These are phyloP conservation scores for Apostasia ramifera DNA, from an alignment of 106 monocot genomes.

Conservation along the genomic window DNA sequence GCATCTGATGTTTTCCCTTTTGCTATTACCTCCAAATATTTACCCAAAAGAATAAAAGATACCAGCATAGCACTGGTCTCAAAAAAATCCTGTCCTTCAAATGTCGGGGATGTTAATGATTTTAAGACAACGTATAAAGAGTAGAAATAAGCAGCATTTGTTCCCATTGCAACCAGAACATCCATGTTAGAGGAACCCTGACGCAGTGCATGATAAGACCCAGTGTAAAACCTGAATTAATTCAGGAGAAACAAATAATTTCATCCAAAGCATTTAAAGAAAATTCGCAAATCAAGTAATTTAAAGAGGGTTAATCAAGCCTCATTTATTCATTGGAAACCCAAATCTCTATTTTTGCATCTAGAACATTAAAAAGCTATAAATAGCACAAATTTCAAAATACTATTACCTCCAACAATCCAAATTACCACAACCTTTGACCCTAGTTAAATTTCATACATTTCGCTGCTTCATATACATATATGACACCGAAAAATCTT, in stretches of 20 bases:
- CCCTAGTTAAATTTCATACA: too few species aligned
- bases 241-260: background rate
- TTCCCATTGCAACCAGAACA: constrained; percentile 84
- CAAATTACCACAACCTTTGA: too few species aligned
- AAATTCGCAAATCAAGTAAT: too few species aligned
- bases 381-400: too few species aligned
- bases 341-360: too few species aligned
- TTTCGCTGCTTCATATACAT: too few species aligned
- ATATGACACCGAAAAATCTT: too few species aligned
- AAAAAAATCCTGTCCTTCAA: constrained; percentile 90
- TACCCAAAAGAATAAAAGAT: constrained; percentile 90
- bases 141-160: constrained; percentile 91
- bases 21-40: constrained; percentile 82
- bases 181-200: constrained; percentile 85
- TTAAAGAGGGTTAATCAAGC: too few species aligned
- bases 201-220: constrained; percentile 79
- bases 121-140: constrained; percentile 69
- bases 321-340: too few species aligned
- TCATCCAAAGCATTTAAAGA: too few species aligned
- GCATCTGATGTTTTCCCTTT: constrained; percentile 95
- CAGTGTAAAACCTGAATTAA: constrained; percentile 66
- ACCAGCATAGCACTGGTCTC: constrained; percentile 94
- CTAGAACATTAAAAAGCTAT: too few species aligned
- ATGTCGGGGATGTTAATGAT: constrained; percentile 42
- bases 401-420: too few species aligned